Base-by-base conservation (phyloP, 805 yeast genomes). In the Candida argentea region DNA sequence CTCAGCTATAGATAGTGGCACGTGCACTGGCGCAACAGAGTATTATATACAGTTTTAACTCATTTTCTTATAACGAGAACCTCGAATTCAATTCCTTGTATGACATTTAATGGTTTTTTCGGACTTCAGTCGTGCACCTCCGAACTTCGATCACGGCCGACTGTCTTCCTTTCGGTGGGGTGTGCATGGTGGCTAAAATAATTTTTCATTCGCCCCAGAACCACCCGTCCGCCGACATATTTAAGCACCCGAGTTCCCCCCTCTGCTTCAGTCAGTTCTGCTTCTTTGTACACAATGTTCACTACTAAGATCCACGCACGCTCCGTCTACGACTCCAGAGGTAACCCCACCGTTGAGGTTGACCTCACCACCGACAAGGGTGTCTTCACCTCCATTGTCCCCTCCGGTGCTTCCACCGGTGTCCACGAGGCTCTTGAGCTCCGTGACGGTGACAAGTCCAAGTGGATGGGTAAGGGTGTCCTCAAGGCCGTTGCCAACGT, bases 381-480 rank as follows among this genome's bases (percentile, higher is more conserved):
- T 56, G 52, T 74, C 43, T 87, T 85, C 93, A 82, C 96, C 67
- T 76, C 97, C 46, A 87, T 89, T 57, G 98, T 91, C 40, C 98
- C 98, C 63, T 86, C 96, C 44, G 98, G 98, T 70, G 98, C 98
- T 46, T 89, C 97, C 55, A 91, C 98, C 42, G 98, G 98, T 79
- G 64, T 82, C 64, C 94, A 85, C 67, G 98, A 91, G 75, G 98
- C 98, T 50, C 70, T 87, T 49, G 98, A 89, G 73, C 76, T 89
- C 65, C 86, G 98, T 75, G 98, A 89, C 61, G 91, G 84, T 52
- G 98, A 91, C 76, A 83, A 85, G 70, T 67, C 91, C 58, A 83
- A 84, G 67, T 89, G 98, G 98, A 71, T 76, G 57, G 98, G 98
- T 61, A 91, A 89, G 78, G 98, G 97, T 81, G 98, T 89, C 46